Evolutionary conservation across 208 protist species (phyloP), one percentile per base, ranked within the genome.

Genomic region (Trichomonas vaginalis): DNA sequence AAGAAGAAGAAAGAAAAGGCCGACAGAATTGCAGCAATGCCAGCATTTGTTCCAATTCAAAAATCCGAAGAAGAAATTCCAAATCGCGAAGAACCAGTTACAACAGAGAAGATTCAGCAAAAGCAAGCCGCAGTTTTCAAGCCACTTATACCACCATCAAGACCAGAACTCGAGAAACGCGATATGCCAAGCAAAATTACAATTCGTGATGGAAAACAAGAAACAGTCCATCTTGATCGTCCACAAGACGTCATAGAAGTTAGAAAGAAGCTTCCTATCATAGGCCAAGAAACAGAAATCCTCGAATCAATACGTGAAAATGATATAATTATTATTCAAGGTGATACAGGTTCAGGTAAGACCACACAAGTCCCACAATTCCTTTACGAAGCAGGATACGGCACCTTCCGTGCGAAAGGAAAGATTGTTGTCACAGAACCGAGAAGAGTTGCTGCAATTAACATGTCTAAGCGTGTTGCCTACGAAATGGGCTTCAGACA

Each of bases 391-490:
- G 97, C 96, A 4, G 98, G 98, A 8, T 98, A 98, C 90, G 51
- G 96, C 12, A 61, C 45, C 37, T 46, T 70, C 1, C 46, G 27
- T 3, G 42, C 95, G 21, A 35, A 95, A n/a, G 98, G 98, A 4
- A 96, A 97, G 49, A 98, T 99, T 79, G 98, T 96, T 42, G 96
- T 98, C 0, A 99, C 98, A 12, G 97, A 99, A 96, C 98, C 98
- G 23, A 96, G 98, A 45, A 96, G 98, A 82, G 98, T 99, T 14
- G 98, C 98, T 9, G 98, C 98, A 10, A 87, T 98, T 0, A 97
- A 95, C 35, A 98, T 98, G 86, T 96, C 98, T 8, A 82, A 96
- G 90, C 96, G 98, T 51, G 98, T 99, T 15, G 96, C 97, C 0
- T n/a, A 97, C 27, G 98, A 98, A 95, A 86, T 87, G 80, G 70